Evolutionary conservation across 2,329 filamentous ascomycete species (phyloP), one percentile per base, ranked within the genome.

Genomic region (Pseudogymnoascus pannorum): DNA sequence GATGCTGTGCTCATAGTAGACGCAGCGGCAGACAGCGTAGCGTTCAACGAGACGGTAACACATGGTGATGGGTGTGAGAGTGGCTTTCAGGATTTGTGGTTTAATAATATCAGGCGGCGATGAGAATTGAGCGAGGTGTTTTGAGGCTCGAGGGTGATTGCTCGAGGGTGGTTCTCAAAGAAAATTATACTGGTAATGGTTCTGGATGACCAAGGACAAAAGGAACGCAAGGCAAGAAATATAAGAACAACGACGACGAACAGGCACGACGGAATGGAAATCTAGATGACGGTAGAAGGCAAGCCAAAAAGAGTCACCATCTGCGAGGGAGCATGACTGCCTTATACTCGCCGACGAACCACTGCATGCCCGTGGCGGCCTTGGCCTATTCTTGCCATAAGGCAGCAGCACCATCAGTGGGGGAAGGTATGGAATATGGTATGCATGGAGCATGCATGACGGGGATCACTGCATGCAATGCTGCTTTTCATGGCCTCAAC

Each of bases 21-120:
- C 74, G 70, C 87, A 90, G 67, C 83, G 79, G 76, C 87, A 90
- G 62, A 86, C 86, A 14, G 86, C 82, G 74, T 86, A 90, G 65
- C 84, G 80, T 72, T 90, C 87, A 69, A 88, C 77, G 65, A 90
- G 78, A 74, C 87, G 83, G 70, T 87, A 87, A 72, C 87, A 90
- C 87, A 89, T 89, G 63, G 59, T 76, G 57, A 35, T 12, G 57
- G 29, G 31, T 22, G 57, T 58, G 31, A 38, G 29, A 26, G 57
- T 35, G 8, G 57, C 5, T 22, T 58, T 58, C 12, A 26, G 31
- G 31, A 14, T 24, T 35, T 58, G 31, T 24, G 31, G 57, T 58
- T 11, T 51, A 24, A 18, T 16, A 29, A 51, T 51, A 51, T 51
- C 8, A 51, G 57, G 16, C 29, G 57, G 16, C 11, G 57, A 26